Evolutionary conservation across 331 rosid species (phyloP).

Genomic region (Phaseolus coccineus): DNA sequence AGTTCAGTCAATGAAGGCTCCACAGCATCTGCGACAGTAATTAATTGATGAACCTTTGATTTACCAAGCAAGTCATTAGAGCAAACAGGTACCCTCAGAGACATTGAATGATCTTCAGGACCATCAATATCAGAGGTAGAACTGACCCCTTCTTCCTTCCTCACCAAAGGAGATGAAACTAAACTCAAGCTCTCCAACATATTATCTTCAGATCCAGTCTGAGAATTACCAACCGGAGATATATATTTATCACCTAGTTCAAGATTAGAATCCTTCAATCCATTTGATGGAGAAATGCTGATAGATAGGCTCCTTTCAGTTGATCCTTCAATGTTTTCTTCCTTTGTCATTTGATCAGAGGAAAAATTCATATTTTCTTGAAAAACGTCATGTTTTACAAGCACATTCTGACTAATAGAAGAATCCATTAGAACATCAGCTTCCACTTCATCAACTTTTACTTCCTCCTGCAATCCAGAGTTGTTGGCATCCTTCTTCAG

Average conservation of each 20-base stretch:
- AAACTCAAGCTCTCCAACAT: constrained; percentile 11
- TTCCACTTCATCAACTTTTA: constrained; percentile 47
- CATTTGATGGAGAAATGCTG: constrained; percentile 24
- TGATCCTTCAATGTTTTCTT: constrained; percentile 33
- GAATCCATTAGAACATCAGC: constrained; percentile 50
- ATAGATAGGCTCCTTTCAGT: neutral
- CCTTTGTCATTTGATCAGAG: constrained; percentile 9
- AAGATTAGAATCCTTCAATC: constrained; percentile 24
- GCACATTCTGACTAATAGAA: constrained; percentile 53
- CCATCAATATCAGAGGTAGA: constrained; percentile 41
- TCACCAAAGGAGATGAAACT: constrained; percentile 43
- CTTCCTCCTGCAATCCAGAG: constrained; percentile 51
- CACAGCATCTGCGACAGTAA: constrained; percentile 38
- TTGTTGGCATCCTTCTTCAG: constrained; percentile 43
- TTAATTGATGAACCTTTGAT: constrained; percentile 44
- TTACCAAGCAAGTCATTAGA: constrained; percentile 41
- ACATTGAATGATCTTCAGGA: constrained; percentile 37
- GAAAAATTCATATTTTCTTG: constrained; percentile 32
- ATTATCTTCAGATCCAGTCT: constrained; percentile 44
- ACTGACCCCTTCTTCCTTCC: constrained; percentile 42
- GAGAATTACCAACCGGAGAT: constrained; percentile 41
- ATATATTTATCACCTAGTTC: constrained; percentile 6
- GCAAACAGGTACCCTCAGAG: constrained; percentile 27
- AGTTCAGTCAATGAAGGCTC: constrained; percentile 38
- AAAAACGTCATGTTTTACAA: neutral